Evolutionary conservation across 2,329 filamentous ascomycete species (phyloP), one percentile per base, ranked within the genome.

Genomic region (Xylariaceae sp.): DNA sequence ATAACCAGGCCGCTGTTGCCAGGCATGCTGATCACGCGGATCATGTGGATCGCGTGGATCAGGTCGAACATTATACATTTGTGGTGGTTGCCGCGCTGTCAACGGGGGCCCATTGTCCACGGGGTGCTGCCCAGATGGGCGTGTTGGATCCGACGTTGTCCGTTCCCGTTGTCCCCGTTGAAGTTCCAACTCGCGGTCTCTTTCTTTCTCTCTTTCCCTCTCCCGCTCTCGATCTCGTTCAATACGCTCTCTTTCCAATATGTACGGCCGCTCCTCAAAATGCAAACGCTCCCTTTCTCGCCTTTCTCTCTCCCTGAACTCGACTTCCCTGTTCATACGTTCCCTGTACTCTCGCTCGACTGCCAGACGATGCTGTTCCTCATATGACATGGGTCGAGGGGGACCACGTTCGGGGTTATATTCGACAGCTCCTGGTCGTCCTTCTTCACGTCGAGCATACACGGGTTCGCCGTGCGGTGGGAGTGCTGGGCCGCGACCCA

Each of bases 321-420:
- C 69, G 2, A 67, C 68, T 50, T 79, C 79, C 9, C 73, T 67
- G 51, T 74, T 71, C 64, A 73, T 71, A 2, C 69, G 71, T 42
- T 76, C 75, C 53, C 71, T 67, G 11, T 63, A 63, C 13, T 61
- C 59, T 53, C 58, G 74, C 53, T 82, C 81, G 17, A 79, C 78
- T 9, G 75, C 71, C 58, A 81, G 73, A 58, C 77, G 84, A 49
- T 81, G 74, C 53, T 76, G 78, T 17, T 84, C 82, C 58, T 86
- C 82, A 64, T 80, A 83, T 52, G 81, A 78, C 11, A 78, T 66
- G 2, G 75, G 73, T 10, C 73, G 70, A 18, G 73, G 71, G 3
- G 76, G 74, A 1, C 75, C 73, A 55, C 80, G 76, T 51, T 85
- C 82, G 0, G 77, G 76, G 61, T 82, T 81, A 67, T 84, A 84